Percentiles rank a stretch among this genome's conserved stretches.
phyloP scores from a whole-genome alignment of 192 early-diverging fungal species.

The Coemansia sp. region DNA sequence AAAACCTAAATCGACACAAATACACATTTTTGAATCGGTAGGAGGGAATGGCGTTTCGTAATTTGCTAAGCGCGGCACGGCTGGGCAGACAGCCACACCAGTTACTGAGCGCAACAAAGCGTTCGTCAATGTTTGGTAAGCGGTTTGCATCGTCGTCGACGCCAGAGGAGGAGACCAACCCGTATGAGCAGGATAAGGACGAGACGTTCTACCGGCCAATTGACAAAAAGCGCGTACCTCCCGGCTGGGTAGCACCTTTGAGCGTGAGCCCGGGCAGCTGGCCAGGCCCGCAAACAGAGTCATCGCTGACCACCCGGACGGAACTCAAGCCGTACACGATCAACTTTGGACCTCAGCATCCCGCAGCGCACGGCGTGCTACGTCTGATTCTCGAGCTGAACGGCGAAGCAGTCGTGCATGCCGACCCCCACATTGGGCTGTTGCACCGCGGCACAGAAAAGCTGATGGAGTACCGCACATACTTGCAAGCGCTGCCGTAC shows the following conservation, averaged over 20 bases:
- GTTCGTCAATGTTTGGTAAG: not conserved
- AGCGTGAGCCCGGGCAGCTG: slow-evolving; percentile 41
- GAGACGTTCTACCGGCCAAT: slow-evolving; percentile 36
- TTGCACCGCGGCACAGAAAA: slow-evolving; percentile 99
- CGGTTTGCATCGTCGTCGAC: slow-evolving; percentile 18
- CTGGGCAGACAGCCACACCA: slow-evolving; percentile 8
- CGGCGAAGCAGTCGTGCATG: slow-evolving; percentile 88
- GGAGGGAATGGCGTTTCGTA: slow-evolving; percentile 31
- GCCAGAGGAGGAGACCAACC: not conserved
- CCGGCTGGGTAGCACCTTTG: slow-evolving; percentile 45
- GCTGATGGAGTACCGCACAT: slow-evolving; percentile 99
- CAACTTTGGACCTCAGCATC: slow-evolving; percentile 99
- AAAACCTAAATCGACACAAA: not conserved
- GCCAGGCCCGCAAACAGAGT: slow-evolving; percentile 39
- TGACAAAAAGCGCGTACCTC: slow-evolving; percentile 34
- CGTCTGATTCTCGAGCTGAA: slow-evolving; percentile 91
- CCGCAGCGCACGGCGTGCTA: slow-evolving; percentile 95
- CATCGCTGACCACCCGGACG: slow-evolving; percentile 29
- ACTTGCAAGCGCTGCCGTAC: slow-evolving; percentile 96
- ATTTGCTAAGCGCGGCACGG: slow-evolving; percentile 31
- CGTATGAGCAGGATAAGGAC: slow-evolving; percentile 21
- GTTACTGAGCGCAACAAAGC: not conserved
- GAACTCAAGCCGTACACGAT: slow-evolving; percentile 84
- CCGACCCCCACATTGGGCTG: slow-evolving; percentile 96
- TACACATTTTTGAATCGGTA: not conserved